Base-by-base conservation (phyloP, 805 yeast genomes). In the Torulaspora delbrueckii region DNA sequence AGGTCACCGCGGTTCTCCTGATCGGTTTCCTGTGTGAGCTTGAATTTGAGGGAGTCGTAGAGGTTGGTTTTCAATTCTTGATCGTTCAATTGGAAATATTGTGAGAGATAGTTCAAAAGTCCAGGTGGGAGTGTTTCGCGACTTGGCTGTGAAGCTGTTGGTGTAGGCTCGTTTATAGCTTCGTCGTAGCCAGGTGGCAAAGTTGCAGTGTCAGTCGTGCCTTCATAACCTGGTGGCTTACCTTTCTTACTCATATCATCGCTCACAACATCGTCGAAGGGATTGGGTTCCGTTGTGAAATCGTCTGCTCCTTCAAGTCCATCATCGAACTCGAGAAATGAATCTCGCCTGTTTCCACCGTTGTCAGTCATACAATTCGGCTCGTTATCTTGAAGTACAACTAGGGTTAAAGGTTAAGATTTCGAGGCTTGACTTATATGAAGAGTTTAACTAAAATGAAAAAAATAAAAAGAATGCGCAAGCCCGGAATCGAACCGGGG, bases 251-350 rank as follows among this genome's bases (percentile, higher is more conserved):
- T 30, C 12, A 16, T 22, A 13, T 22, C 43, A 26, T 35, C 37
- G 12, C 47, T 31, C 7, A 42, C 42, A 19, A 28, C 42, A 25
- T 46, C 45, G 5, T 37, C 48, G 40, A 56, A 53, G 14, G 60
- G 57, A 25, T 56, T 57, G 19, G 52, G 37, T 23, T 58, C 60
- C 16, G 51, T 39, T 4, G 41, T 25, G 33, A 59, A 59, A 43
- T 59, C 63, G 33, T 59, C 63, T 4, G 52, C 63, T 12, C 63
- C 63, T 4, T 59, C 59, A 23, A 59, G 47, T 35, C 54, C 63
- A 42, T 59, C 63, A 42, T 56, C 53, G 22, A 57, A 43, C 5
- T 51, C 51, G 16, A 42, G 33, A 24, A 43, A 36, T 3, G 48
- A 45, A 14, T 45, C 48, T 23, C 42, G 38, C n/a, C 39, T 40